Percentiles rank a stretch among this genome's conserved stretches.
These are phyloP conservation scores for Apiospora kogelbergensis DNA, from an alignment of 2,329 filamentous ascomycete genomes.

Conservation along the genomic window DNA sequence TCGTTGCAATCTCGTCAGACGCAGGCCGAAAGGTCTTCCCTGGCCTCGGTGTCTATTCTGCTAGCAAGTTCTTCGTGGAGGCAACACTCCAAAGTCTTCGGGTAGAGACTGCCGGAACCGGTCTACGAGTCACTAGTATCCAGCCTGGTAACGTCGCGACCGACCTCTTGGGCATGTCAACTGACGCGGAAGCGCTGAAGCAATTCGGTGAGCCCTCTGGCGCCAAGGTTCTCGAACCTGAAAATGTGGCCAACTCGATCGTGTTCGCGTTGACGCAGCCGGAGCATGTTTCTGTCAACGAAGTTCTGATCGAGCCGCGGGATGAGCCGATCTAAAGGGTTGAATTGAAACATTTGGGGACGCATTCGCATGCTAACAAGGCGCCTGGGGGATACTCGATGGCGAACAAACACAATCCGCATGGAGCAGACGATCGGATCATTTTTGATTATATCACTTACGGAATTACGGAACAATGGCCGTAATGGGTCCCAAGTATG, in stretches of 20 bases:
- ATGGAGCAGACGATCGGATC: background rate
- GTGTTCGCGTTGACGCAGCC: slow-evolving; percentile 75
- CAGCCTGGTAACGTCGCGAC: slow-evolving; percentile 79
- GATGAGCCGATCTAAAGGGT: slow-evolving; percentile 66
- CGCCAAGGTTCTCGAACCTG: slow-evolving; percentile 71
- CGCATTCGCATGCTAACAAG: background rate
- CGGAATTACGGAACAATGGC: background rate
- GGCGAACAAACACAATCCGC: background rate
- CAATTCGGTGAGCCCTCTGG: slow-evolving; percentile 76
- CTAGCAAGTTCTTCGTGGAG: slow-evolving; percentile 83
- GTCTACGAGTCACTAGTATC: slow-evolving; percentile 70
- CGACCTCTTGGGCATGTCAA: slow-evolving; percentile 72
- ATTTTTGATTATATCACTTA: background rate
- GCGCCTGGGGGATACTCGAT: background rate
- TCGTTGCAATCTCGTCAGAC: slow-evolving; percentile 81
- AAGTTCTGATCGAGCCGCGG: slow-evolving; percentile 75
- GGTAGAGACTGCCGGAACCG: slow-evolving; percentile 72
- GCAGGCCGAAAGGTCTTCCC: slow-evolving; percentile 82
- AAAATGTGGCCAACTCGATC: slow-evolving; percentile 72
- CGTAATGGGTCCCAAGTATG: background rate
- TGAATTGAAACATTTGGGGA: background rate
- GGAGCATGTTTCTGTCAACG: slow-evolving; percentile 75
- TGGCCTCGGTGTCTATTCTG: slow-evolving; percentile 78
- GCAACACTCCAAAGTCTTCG: slow-evolving; percentile 74
- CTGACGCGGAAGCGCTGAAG: slow-evolving; percentile 73